Conservation (phyloP, 108 stramenopile genomes). For the Cyclotella baltica region DNA sequence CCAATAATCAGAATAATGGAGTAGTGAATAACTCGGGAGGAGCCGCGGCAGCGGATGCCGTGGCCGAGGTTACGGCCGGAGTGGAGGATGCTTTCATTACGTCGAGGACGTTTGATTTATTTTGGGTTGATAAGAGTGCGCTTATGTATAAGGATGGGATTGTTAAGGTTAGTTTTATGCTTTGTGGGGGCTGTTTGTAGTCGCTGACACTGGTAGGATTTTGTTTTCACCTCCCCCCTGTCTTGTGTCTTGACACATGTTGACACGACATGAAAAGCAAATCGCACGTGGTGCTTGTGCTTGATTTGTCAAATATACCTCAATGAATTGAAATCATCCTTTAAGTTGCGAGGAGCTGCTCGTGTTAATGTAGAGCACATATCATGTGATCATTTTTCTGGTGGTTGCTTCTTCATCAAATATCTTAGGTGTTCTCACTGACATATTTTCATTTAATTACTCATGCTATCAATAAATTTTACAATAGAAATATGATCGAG, state of each 20-base stretch:
- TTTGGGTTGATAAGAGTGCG: slow-evolving; percentile 85
- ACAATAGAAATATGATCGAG: slow-evolving; percentile 77
- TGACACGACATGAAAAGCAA: no score
- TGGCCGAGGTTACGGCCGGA: slow-evolving; percentile 40
- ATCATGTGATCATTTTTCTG: neutral
- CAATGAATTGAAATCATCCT: no score
- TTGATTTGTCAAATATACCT: no score
- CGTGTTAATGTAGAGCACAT: no score
- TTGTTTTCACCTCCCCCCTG: slow-evolving; percentile 9
- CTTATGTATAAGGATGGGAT: slow-evolving; percentile 90
- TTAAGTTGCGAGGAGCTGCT: no score
- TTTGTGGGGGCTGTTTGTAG: neutral
- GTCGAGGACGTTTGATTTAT: slow-evolving; percentile 88
- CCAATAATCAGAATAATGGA: slow-evolving; percentile 54
- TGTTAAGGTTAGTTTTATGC: slow-evolving; percentile 72
- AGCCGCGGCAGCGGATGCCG: slow-evolving; percentile 55
- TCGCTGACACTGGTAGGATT: neutral
- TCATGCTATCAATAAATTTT: neutral
- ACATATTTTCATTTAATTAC: neutral
- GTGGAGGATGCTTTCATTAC: slow-evolving; percentile 85
- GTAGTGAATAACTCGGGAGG: slow-evolving; percentile 40
- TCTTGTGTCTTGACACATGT: no score
- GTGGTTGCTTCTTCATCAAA: neutral
- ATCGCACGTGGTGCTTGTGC: no score
- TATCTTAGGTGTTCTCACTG: slow-evolving; percentile 10